Evolutionary conservation across 2,329 filamentous ascomycete species (phyloP).

Genomic region (Pyricularia sp.): DNA sequence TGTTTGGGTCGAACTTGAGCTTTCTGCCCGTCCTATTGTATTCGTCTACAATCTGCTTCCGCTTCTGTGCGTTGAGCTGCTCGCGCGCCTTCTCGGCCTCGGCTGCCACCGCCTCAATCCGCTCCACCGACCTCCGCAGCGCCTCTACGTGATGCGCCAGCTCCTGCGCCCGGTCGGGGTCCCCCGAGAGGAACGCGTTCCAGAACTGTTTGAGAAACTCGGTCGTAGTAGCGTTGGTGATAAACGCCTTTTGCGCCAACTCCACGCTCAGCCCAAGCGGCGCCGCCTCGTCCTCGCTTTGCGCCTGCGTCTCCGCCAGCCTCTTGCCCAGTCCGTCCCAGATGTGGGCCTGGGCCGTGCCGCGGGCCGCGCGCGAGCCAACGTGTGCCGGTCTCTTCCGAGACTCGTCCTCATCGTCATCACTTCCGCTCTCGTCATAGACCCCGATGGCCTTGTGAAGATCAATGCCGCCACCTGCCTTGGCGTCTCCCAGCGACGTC

Average conservation of each 20-base stretch:
- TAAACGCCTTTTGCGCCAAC: slow-evolving; percentile 47
- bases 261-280: slow-evolving; percentile 48
- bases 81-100: slow-evolving; percentile 70
- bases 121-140: slow-evolving; percentile 63
- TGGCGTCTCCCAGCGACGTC: slow-evolving; percentile 30
- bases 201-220: slow-evolving; percentile 99
- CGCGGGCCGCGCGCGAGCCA: slow-evolving; percentile 59
- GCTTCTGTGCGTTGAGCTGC: slow-evolving; percentile 55
- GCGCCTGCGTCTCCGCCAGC: slow-evolving; percentile 47
- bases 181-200: slow-evolving; percentile 82
- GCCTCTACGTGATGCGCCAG: slow-evolving; percentile 76
- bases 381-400: slow-evolving; percentile 17
- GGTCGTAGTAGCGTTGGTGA: slow-evolving; percentile 84
- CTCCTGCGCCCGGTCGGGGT: slow-evolving; percentile 70
- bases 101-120: slow-evolving; percentile 71
- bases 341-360: slow-evolving; percentile 55
- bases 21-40: slow-evolving; percentile 67
- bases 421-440: slow-evolving; percentile 60
- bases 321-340: slow-evolving; percentile 55
- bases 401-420: slow-evolving; percentile 42
- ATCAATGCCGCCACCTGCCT: slow-evolving; percentile 41
- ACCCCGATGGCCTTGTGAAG: slow-evolving; percentile 59
- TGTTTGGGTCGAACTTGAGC: slow-evolving; percentile 57
- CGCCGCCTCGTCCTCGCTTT: slow-evolving; percentile 33
- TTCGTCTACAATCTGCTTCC: slow-evolving; percentile 60